phyloP scores from a whole-genome alignment of 2,329 filamentous ascomycete species.

The Samsoniella hepiali region DNA sequence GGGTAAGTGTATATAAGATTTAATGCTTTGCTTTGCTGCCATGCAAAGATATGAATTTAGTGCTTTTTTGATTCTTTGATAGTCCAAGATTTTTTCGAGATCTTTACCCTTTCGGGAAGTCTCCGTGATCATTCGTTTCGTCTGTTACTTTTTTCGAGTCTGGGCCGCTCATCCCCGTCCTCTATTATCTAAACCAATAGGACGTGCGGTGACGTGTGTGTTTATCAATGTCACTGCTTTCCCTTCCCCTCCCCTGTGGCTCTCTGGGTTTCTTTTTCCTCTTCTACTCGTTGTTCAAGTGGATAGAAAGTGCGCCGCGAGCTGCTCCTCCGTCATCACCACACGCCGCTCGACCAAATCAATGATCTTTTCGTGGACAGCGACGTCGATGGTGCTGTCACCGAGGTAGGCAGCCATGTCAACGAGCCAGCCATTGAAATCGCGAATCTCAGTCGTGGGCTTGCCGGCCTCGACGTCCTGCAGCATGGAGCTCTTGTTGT shows the following conservation, averaged over 20 bases:
- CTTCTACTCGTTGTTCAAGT: neutral
- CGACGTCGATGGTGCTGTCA: conserved; percentile 28
- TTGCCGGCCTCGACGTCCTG: conserved; percentile 54
- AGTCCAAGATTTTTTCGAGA: neutral
- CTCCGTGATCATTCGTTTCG: neutral
- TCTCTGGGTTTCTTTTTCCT: neutral
- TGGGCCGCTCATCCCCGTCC: neutral
- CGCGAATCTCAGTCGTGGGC: conserved; percentile 49
- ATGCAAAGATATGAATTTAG: neutral
- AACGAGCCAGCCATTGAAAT: conserved; percentile 59
- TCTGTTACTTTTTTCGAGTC: neutral
- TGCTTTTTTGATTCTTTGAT: neutral
- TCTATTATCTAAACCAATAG: neutral
- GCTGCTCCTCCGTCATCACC: conserved; percentile 33
- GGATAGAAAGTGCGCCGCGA: conserved; percentile 29
- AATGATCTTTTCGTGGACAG: conserved; percentile 41
- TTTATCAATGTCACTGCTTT: neutral
- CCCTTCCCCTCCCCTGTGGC: neutral
- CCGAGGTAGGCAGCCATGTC: conserved; percentile 42
- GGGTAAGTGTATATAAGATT: neutral
- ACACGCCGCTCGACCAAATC: conserved; percentile 39
- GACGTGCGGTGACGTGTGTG: neutral
- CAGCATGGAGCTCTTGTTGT: conserved; percentile 61
- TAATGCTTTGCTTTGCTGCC: neutral
- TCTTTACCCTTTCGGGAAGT: neutral